Conservation (phyloP, 208 protist species). For the Angomonas deanei region DNA sequence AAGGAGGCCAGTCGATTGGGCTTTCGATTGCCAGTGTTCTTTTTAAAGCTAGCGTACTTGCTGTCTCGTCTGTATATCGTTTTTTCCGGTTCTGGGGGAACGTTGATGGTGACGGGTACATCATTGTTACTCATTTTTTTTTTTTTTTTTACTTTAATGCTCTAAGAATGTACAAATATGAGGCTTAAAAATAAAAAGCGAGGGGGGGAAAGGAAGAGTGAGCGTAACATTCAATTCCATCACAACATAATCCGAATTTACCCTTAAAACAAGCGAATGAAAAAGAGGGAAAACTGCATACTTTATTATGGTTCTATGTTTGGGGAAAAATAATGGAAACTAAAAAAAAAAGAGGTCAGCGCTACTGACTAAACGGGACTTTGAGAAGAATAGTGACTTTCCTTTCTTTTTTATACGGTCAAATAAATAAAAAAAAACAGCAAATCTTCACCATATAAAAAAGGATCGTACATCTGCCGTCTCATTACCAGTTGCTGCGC, state of each 20-base stretch:
- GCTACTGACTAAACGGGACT: not conserved
- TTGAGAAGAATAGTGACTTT: slow-evolving; percentile 5
- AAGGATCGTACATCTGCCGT: too few species aligned
- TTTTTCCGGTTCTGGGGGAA: not conserved
- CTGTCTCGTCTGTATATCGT: not conserved
- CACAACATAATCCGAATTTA: too few species aligned
- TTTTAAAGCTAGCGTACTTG: not conserved
- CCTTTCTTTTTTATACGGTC: not conserved
- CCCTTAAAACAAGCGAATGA: too few species aligned
- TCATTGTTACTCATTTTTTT: too few species aligned
- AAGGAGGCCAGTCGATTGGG: not conserved
- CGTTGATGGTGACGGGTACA: too few species aligned
- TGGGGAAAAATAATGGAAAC: not conserved
- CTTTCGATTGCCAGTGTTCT: not conserved
- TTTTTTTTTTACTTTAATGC: not conserved
- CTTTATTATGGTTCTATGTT: not conserved
- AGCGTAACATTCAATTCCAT: not conserved
- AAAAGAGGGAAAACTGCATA: too few species aligned
- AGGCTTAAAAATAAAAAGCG: slow-evolving; percentile 1
- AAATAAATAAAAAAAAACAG: not conserved
- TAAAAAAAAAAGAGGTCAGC: slow-evolving; percentile 4
- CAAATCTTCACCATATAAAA: not conserved
- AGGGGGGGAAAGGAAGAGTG: slow-evolving; percentile 2
- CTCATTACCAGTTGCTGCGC: slow-evolving; percentile 87
- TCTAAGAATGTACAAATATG: not conserved